These are phyloP conservation scores for Tulasnella sp. DNA, from an alignment of 768 basidiomycete genomes.

Conservation along the genomic window DNA sequence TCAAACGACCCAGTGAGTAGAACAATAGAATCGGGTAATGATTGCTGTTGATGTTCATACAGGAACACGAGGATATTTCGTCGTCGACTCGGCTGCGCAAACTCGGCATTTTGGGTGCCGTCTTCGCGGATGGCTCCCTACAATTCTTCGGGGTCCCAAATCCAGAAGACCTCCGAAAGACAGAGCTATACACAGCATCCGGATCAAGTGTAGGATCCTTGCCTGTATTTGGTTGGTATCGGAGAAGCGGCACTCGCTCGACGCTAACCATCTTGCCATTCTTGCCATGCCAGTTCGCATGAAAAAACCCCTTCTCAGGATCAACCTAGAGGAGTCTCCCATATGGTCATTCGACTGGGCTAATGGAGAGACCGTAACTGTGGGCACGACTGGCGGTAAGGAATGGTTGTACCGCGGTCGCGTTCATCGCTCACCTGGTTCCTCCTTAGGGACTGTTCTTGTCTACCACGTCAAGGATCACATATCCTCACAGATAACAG, in stretches of 20 bases:
- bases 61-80: conserved; percentile 29
- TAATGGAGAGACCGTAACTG: conserved; percentile 74
- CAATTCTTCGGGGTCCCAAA: conserved; percentile 76
- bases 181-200: neutral
- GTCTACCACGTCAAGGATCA: conserved; percentile 38
- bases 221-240: neutral
- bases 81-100: conserved; percentile 42
- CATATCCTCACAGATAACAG: conserved; percentile 22
- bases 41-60: conserved; percentile 14
- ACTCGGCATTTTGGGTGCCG: conserved; percentile 77
- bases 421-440: neutral
- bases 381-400: conserved; percentile 79
- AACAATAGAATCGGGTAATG: neutral
- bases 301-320: conserved; percentile 60
- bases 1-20: conserved; percentile 57
- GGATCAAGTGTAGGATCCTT: conserved; percentile 30
- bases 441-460: conserved; percentile 35
- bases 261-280: neutral
- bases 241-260: neutral
- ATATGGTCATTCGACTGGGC: conserved; percentile 87
- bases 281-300: conserved; percentile 46
- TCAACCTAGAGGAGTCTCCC: conserved; percentile 71
- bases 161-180: conserved; percentile 50
- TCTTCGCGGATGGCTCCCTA: conserved; percentile 83
- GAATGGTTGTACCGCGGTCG: neutral